These are phyloP conservation scores for Synchytrium microbalum DNA, from an alignment of 371 early-diverging fungal genomes.

Conservation along the genomic window DNA sequence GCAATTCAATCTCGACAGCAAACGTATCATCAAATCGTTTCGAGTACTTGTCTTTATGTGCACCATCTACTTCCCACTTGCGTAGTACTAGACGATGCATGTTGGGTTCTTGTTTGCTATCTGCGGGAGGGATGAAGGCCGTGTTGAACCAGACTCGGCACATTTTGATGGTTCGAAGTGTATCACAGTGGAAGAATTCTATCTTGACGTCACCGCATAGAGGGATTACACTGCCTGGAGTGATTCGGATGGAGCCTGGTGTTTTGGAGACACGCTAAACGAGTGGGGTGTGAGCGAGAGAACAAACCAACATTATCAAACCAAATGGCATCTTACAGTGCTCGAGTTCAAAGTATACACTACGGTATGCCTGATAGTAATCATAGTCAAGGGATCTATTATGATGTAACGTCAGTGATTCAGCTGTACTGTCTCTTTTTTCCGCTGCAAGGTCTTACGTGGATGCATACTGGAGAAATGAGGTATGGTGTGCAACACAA, in stretches of 20 bases:
- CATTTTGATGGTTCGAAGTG: constrained; percentile 24
- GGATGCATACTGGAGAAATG: no score
- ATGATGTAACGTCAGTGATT: no score
- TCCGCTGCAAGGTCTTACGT: no score
- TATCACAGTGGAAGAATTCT: constrained; percentile 30
- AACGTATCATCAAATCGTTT: constrained; percentile 27
- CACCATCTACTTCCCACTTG: constrained; percentile 34
- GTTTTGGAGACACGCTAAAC: neutral
- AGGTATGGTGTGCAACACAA: no score
- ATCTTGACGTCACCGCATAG: constrained; percentile 45
- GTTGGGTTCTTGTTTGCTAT: no score
- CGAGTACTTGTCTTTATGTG: constrained; percentile 34
- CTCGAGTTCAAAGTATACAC: constrained; percentile 23
- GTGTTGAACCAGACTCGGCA: constrained; percentile 49
- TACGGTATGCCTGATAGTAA: neutral
- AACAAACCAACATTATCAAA: neutral
- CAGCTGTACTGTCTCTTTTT: no score
- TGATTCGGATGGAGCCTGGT: constrained; percentile 3
- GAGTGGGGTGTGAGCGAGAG: neutral
- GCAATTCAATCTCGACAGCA: constrained; percentile 7
- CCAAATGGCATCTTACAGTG: constrained; percentile 17
- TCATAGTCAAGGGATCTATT: constrained; percentile 17
- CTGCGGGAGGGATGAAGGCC: constrained; percentile 25
- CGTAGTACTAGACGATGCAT: constrained; percentile 9
- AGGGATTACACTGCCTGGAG: constrained; percentile 20